phyloP scores from a whole-genome alignment of 106 monocot species.

The Dactylorhiza incarnata region DNA sequence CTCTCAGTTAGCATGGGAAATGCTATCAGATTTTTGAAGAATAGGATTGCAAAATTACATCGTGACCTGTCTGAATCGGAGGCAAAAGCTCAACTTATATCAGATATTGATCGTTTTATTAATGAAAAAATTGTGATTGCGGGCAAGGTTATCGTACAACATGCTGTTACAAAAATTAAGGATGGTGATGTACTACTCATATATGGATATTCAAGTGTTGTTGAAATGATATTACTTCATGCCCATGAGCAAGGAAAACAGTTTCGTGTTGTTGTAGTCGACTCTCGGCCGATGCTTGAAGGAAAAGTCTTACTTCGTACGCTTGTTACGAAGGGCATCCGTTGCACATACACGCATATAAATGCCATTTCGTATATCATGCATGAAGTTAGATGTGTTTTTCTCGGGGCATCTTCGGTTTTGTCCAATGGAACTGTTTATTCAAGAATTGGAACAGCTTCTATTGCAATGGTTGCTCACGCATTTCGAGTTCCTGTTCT shows the following conservation, averaged over 20 bases:
- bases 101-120: constrained; percentile 47
- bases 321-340: constrained; percentile 35
- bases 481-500: constrained; percentile 46
- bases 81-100: constrained; percentile 36
- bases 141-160: constrained; percentile 45
- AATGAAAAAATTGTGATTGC: constrained; percentile 55
- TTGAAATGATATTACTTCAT: constrained; percentile 49
- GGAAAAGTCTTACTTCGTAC: constrained; percentile 38
- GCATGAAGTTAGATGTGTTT: constrained; percentile 56
- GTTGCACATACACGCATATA: constrained; percentile 57
- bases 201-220: constrained; percentile 46
- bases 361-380: constrained; percentile 62
- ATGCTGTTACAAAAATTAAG: constrained; percentile 58
- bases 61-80: constrained; percentile 41
- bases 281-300: constrained; percentile 56
- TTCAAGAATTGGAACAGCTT: constrained; percentile 55
- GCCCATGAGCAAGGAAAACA: constrained; percentile 39
- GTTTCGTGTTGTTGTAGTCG: constrained; percentile 46
- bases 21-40: constrained; percentile 55
- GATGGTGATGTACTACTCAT: constrained; percentile 56
- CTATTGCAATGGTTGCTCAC: constrained; percentile 56
- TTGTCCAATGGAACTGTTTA: constrained; percentile 58
- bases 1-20: constrained; percentile 62
- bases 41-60: constrained; percentile 41
- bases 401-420: constrained; percentile 52